These are phyloP conservation scores for Aphanomyces invadans DNA, from an alignment of 352 stramenopile species.

Conservation along the genomic window DNA sequence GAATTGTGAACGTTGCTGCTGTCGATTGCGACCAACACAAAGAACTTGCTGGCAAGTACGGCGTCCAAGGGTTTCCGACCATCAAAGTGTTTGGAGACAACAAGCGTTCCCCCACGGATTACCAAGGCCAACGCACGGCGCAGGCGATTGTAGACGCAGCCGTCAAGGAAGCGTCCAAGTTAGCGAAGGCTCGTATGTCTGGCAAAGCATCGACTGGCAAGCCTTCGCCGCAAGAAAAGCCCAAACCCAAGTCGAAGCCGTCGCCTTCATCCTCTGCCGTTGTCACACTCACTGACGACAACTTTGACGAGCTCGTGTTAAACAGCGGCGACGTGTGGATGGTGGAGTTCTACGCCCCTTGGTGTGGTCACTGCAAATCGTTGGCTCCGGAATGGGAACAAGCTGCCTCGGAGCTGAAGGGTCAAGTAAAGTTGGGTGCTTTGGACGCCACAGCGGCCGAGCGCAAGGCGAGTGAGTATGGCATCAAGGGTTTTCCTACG, in stretches of 20 bases:
- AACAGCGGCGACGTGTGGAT: constrained; percentile 87
- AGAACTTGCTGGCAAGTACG: constrained; percentile 78
- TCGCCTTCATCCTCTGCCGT: constrained; percentile 42
- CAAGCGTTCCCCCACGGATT: constrained; percentile 68
- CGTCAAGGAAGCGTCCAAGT: constrained; percentile 51
- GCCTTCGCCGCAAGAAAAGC: constrained; percentile 31
- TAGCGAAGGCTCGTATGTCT: constrained; percentile 73
- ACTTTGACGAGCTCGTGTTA: constrained; percentile 86
- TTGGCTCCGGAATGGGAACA: constrained; percentile 89
- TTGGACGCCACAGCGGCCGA: constrained; percentile 91
- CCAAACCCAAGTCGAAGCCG: constrained; percentile 28
- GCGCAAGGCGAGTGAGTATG: constrained; percentile 75
- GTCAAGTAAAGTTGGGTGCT: constrained; percentile 85
- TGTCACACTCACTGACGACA: constrained; percentile 85
- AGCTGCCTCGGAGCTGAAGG: constrained; percentile 78
- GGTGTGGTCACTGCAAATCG: constrained; percentile 90
- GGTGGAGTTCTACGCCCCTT: constrained; percentile 90
- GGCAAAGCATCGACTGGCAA: constrained; percentile 36
- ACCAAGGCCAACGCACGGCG: constrained; percentile 71
- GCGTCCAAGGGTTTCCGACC: constrained; percentile 88
- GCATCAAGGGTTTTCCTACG: constrained; percentile 90
- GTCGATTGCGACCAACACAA: constrained; percentile 79
- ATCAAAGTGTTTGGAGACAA: constrained; percentile 90
- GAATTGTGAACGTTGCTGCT: constrained; percentile 86
- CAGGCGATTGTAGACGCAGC: constrained; percentile 81